phyloP scores from a whole-genome alignment of 768 basidiomycete species.

The Leccinum variicolor region DNA sequence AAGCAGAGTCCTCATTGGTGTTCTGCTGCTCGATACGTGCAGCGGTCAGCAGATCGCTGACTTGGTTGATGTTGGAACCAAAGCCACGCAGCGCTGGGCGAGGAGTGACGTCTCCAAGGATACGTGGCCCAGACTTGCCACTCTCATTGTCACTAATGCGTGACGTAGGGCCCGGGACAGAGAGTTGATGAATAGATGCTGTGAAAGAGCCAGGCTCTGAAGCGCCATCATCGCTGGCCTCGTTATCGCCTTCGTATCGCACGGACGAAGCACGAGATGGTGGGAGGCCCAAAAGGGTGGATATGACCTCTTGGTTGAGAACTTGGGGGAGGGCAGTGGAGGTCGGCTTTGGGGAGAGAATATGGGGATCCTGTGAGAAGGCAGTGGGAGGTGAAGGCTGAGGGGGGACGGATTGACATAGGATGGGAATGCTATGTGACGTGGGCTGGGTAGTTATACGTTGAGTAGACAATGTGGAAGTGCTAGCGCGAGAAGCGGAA shows the following conservation, averaged over 20 bases:
- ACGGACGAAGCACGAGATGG: slow-evolving; percentile 37
- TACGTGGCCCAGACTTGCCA: slow-evolving; percentile 14
- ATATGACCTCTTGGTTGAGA: slow-evolving; percentile 68
- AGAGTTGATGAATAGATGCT: slow-evolving; percentile 37
- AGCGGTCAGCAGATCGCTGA: slow-evolving; percentile 27
- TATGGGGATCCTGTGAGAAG: slow-evolving; percentile 32
- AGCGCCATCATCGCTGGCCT: slow-evolving; percentile 35
- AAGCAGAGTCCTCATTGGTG: slow-evolving; percentile 1
- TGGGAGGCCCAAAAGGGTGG: slow-evolving; percentile 56
- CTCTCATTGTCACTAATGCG: slow-evolving; percentile 14
- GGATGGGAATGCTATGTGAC: slow-evolving; percentile 4
- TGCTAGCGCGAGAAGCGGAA: slow-evolving; percentile 15
- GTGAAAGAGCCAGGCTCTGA: slow-evolving; percentile 39
- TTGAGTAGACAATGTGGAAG: slow-evolving; percentile 17
- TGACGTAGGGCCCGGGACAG: slow-evolving; percentile 19
- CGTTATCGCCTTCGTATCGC: slow-evolving; percentile 59
- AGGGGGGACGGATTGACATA: slow-evolving; percentile 4
- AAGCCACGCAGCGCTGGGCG: slow-evolving; percentile 42
- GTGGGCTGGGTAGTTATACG: slow-evolving; percentile 11
- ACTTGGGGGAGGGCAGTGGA: slow-evolving; percentile 56
- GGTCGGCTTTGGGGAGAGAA: slow-evolving; percentile 57
- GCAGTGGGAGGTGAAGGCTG: slow-evolving; percentile 16
- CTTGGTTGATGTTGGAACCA: slow-evolving; percentile 30
- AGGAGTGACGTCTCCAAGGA: slow-evolving; percentile 58
- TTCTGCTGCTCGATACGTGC: slow-evolving; percentile 20